Evolutionary conservation across 495 filamentous ascomycete species (phyloP), one percentile per base, ranked within the genome.

Genomic region (Aspergillus campestris): DNA sequence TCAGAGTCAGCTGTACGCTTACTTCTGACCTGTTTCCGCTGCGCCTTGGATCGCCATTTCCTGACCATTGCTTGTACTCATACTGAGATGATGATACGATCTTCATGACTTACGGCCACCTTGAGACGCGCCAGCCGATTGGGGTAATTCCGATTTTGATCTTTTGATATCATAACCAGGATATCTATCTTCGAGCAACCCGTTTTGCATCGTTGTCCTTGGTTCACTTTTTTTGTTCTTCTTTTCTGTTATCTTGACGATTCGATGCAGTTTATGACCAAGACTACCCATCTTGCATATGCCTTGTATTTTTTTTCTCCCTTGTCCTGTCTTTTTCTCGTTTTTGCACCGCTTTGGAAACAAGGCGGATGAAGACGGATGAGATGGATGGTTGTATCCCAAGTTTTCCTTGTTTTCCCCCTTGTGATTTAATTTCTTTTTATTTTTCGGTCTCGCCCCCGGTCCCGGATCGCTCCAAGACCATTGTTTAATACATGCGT

Each of bases 71-170:
- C 51, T 39, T 72, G 69, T 72, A 72, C 61, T 57, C 65, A 66
- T 70, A 70, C 45, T 60, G 57, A 57, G 44, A 72, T 49, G 69
- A 72, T 61, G 61, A 56, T 47, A 72, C 60, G 69, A 72, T 62
- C 47, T 56, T 65, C 52, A 71, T 61, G 67, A 73, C 48, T 70
- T 64, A 71, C 66, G 67, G 61, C 61, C 59, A 52, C 38, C 47
- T 46, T 55, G 55, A 61, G 53, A 60, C 41, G 48, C 49, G 62
- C 60, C 63, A 66, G 50, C 53, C 49, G 55, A 51, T 49, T 55
- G 48, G 51, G 62, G 18, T 24, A 24, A 24, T 24, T 24, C 18
- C 18, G 18, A 24, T 24, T 24, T 24, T 24, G 18, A 24, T 24
- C 18, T 24, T 53, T 49, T 50, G 52, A 54, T 66, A 59, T 55